Conservation (phyloP, 805 yeast species). For the Priceomyces carsonii region DNA sequence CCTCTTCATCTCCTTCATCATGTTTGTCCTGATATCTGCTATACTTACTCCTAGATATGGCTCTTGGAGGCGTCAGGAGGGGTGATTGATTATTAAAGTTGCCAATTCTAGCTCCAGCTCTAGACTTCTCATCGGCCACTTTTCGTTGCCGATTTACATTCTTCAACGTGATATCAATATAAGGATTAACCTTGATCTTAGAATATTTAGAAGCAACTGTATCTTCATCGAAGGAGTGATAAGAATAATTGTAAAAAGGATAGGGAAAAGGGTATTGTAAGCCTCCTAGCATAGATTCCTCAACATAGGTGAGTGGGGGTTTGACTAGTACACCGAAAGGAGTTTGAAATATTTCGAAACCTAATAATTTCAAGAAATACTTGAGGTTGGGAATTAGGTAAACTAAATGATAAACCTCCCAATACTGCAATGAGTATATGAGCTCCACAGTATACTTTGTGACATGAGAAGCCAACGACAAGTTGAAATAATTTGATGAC, state of each 20-base stretch:
- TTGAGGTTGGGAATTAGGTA: constrained; percentile 32
- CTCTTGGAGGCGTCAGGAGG: constrained; percentile 4
- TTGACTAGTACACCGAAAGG: constrained; percentile 38
- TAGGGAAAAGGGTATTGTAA: constrained; percentile 46
- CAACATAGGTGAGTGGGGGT: constrained; percentile 41
- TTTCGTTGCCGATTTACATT: too few relatives aligned
- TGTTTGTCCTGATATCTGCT: background rate
- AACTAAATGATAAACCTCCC: constrained; percentile 46
- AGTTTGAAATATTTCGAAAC: constrained; percentile 35
- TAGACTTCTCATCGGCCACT: constrained; percentile 5
- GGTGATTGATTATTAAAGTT: too few relatives aligned
- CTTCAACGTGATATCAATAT: constrained; percentile 36
- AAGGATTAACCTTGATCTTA: constrained; percentile 30
- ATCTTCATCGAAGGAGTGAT: constrained; percentile 34
- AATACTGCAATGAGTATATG: constrained; percentile 39
- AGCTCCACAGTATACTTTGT: constrained; percentile 41
- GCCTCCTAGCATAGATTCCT: constrained; percentile 37
- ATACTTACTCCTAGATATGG: background rate
- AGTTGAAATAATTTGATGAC: constrained; percentile 35
- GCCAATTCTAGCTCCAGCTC: background rate
- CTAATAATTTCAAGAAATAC: constrained; percentile 32
- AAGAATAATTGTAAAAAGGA: constrained; percentile 46
- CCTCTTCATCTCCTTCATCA: constrained; percentile 10
- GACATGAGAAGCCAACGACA: constrained; percentile 38
- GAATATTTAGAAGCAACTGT: constrained; percentile 25